A percentile compares a stretch with the other conserved stretches of the same genome.
These are phyloP conservation scores for Danielozyma ontarioensis DNA, from an alignment of 805 yeast species.

Conservation along the genomic window DNA sequence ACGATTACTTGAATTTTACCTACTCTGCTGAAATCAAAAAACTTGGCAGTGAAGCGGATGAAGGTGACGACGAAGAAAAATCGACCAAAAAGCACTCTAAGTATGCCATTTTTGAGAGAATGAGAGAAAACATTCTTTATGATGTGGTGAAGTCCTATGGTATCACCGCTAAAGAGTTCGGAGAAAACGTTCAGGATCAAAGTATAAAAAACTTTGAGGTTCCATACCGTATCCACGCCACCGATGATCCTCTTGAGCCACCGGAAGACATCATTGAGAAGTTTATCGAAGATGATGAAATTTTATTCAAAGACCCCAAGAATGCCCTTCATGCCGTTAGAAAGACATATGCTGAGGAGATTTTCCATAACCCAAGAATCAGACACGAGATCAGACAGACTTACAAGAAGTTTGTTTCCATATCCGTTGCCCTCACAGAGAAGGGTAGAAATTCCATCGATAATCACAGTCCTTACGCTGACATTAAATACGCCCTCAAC, in stretches of 20 bases:
- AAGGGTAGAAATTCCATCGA: slow-evolving; percentile 68
- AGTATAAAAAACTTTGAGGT: slow-evolving; percentile 43
- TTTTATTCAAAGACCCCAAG: slow-evolving; percentile 50
- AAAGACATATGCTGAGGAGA: slow-evolving; percentile 71
- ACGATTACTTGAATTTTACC: slow-evolving; percentile 74
- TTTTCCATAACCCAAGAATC: slow-evolving; percentile 74
- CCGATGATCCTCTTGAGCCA: slow-evolving; percentile 58
- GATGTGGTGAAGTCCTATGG: slow-evolving; percentile 69
- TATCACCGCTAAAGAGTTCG: slow-evolving; percentile 72
- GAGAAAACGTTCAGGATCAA: slow-evolving; percentile 69
- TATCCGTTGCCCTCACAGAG: slow-evolving; percentile 76
- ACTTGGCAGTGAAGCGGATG: slow-evolving; percentile 18
- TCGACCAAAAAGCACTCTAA: slow-evolving; percentile 51
- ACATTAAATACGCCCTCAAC: slow-evolving; percentile 85
- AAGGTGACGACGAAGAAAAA: slow-evolving; percentile 14
- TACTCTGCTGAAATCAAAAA: slow-evolving; percentile 59
- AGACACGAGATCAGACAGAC: slow-evolving; percentile 65
- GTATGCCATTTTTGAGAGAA: slow-evolving; percentile 58
- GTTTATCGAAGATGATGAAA: slow-evolving; percentile 39
- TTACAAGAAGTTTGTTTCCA: slow-evolving; percentile 56
- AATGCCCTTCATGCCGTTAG: slow-evolving; percentile 71
- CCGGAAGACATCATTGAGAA: slow-evolving; percentile 59
- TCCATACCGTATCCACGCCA: slow-evolving; percentile 57
- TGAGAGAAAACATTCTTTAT: slow-evolving; percentile 59
- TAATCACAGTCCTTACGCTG: slow-evolving; percentile 75